Conservation (phyloP, 306 rosid genomes). For the Glycine tomentella region DNA sequence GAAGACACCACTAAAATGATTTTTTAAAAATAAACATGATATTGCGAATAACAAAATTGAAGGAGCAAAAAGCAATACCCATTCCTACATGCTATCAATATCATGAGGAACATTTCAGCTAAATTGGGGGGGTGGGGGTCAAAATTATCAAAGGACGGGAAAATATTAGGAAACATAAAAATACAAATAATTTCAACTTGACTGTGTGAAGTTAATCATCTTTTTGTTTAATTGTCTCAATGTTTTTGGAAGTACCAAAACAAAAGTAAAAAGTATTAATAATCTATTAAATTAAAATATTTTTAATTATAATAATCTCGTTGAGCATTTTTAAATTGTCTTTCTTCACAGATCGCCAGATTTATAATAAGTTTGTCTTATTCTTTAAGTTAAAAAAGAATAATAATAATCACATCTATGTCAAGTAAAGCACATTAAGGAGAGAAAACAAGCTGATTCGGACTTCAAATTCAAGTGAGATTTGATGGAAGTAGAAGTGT, state of each 20-base stretch:
- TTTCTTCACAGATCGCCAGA: neutral
- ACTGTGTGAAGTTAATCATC: neutral
- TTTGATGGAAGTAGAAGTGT: neutral
- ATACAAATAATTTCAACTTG: no score
- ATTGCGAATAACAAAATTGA: no score
- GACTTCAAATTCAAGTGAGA: neutral
- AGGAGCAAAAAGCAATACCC: no score
- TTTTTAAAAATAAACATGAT: no score
- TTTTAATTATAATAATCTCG: neutral
- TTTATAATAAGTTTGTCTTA: neutral
- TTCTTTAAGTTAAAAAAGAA: neutral
- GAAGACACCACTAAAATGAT: no score
- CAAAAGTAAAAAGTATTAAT: neutral
- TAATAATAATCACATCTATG: neutral
- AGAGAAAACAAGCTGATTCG: conserved; percentile 11
- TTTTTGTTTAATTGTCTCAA: no score
- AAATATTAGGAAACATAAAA: no score
- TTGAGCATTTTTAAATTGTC: neutral
- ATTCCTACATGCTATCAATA: no score
- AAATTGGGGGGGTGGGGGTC: no score
- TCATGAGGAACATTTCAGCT: no score
- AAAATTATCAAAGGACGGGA: no score
- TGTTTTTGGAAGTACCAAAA: no score
- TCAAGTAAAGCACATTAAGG: conserved; percentile 2
- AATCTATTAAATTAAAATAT: neutral